Base-by-base conservation (phyloP, 2,329 filamentous ascomycete genomes). In the Pseudodiploospora longispora region DNA sequence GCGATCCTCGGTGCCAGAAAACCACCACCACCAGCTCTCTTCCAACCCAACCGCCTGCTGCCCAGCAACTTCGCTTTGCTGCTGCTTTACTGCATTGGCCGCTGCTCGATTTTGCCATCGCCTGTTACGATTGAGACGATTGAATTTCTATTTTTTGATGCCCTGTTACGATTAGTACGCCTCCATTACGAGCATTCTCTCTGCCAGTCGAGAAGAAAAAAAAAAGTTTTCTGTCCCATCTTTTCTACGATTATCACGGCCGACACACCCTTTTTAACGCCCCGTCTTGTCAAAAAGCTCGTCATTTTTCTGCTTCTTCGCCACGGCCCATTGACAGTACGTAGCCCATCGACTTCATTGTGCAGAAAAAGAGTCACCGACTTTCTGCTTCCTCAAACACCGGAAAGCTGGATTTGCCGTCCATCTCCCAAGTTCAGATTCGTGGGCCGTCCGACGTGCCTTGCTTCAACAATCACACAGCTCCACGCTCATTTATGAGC, bases 381-480 rank as follows among this genome's bases (percentile, higher is more conserved):
- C 37, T 34, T 34, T 27, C 38, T 12, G n/a, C 4, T 27, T 31
- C 12, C 8, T 37, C 28, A 47, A 72, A 80, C 70, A 84, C 81
- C 86, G 87, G 80, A 83, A 93, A 90, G 76, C 87, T 94, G 87
- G 87, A 90, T 86, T 82, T 90, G 68, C 85, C 87, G 71, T 86
- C 86, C 76, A 19, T 19, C 19, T 36, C 28, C 27, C 45, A 47
- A 41, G 34, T 44, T 34, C 41, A 38, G 33, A 44, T 38, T 38
- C 45, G 42, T 36, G 35, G 38, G 42, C 37, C 30, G 29, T 41
- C 45, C n/a, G 38, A 47, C 37, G 32, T 44, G 59, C 66, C 74
- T 65, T 87, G 80, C 69, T 85, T 83, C 69, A 82, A 81, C 68
- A 71, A 75, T 62, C 76, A 83, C 52, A 48, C 51, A 49, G 43